Conservation (phyloP, 108 stramenopile species). For the Nannochloropsis salina region DNA sequence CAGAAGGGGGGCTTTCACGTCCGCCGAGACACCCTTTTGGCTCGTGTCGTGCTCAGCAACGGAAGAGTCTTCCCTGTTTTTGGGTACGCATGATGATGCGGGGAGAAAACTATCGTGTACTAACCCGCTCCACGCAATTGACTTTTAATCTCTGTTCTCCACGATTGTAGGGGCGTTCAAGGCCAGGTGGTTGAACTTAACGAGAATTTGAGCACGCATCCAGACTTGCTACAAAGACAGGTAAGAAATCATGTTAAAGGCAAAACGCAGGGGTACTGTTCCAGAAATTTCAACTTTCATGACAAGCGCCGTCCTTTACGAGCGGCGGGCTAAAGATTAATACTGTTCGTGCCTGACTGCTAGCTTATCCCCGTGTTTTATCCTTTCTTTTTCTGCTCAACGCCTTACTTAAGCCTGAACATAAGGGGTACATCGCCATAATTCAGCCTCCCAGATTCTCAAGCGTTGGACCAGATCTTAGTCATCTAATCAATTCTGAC, state of each 20-base stretch:
- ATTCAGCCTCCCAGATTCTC: not conserved
- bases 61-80: not conserved
- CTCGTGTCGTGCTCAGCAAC: not conserved
- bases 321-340: too few relatives aligned
- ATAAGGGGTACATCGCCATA: not conserved
- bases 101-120: not conserved
- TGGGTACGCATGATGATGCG: not conserved
- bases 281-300: too few relatives aligned
- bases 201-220: not conserved
- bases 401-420: not conserved
- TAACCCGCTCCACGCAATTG: not conserved
- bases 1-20: not conserved
- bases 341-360: too few relatives aligned
- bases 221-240: not conserved
- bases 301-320: too few relatives aligned
- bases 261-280: too few relatives aligned
- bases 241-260: not conserved
- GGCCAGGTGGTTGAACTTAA: not conserved
- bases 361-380: too few relatives aligned
- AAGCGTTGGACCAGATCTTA: not conserved
- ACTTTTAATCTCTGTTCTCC: not conserved
- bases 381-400: too few relatives aligned
- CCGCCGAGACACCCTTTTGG: not conserved
- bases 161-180: not conserved
- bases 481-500: not conserved